phyloP scores from a whole-genome alignment of 2,329 filamentous ascomycete genomes.

The Trichoderma oligosporum region DNA sequence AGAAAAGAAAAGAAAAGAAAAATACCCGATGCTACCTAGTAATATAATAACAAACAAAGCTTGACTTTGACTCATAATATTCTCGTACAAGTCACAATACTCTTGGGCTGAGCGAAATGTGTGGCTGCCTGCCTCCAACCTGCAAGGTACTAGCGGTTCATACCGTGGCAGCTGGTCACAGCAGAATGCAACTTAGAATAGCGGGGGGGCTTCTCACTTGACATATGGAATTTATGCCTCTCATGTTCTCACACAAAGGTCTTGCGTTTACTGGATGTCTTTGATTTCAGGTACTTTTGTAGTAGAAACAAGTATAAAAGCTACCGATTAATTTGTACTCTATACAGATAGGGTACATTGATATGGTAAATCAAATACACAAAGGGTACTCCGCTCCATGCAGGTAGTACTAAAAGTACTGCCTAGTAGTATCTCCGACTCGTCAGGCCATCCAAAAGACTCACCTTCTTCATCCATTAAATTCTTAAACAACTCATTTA shows the following conservation, averaged over 20 bases:
- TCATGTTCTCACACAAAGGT: not conserved
- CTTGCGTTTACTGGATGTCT: no score
- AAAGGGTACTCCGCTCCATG: no score
- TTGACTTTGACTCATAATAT: not conserved
- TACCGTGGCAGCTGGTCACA: slow-evolving; percentile 8
- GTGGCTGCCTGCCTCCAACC: slow-evolving; percentile 7
- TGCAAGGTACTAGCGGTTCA: slow-evolving; percentile 6
- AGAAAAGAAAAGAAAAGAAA: not conserved
- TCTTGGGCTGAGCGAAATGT: not conserved
- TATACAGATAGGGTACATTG: no score
- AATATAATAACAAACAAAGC: no score
- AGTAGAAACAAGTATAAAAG: no score
- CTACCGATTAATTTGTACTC: no score
- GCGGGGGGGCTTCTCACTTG: slow-evolving; percentile 2
- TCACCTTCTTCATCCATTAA: not conserved
- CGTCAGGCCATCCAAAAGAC: not conserved
- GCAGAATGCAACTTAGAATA: not conserved
- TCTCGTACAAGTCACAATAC: not conserved
- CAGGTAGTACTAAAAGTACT: no score
- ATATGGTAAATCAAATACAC: not conserved
- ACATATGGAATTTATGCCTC: no score
- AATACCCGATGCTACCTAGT: no score
- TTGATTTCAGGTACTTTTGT: not conserved
- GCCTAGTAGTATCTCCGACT: not conserved
- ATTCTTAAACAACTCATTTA: not conserved